phyloP scores from a whole-genome alignment of 352 stramenopile species.

The Phytophthora litchii region DNA sequence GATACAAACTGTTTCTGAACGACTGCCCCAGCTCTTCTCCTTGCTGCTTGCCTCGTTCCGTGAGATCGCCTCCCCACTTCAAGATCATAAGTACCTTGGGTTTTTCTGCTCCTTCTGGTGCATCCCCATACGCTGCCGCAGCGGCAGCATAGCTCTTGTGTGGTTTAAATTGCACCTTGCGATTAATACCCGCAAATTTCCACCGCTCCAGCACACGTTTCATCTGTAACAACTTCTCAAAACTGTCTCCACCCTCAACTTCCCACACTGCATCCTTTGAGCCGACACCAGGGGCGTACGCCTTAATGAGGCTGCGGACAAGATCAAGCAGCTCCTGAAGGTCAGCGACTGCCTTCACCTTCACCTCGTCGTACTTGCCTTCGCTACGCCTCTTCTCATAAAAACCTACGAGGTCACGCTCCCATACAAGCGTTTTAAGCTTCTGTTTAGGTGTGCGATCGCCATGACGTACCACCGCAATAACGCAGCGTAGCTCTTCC shows the following conservation, averaged over 20 bases:
- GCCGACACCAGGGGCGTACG: constrained; percentile 76
- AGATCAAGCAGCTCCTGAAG: constrained; percentile 85
- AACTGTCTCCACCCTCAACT: constrained; percentile 82
- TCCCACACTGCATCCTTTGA: constrained; percentile 89
- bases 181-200: constrained; percentile 97
- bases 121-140: constrained; percentile 28
- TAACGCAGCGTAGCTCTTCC: constrained; percentile 98
- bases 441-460: constrained; percentile 99
- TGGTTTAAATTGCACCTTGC: constrained; percentile 94
- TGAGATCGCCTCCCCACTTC: constrained; percentile 99
- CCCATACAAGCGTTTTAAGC: constrained; percentile 93
- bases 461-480: constrained; percentile 98
- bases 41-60: constrained; percentile 97
- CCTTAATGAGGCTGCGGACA: constrained; percentile 81
- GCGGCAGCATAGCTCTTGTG: constrained; percentile 57
- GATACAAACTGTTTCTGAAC: constrained; percentile 92
- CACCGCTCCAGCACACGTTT: constrained; percentile 96
- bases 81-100: constrained; percentile 98
- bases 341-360: constrained; percentile 83
- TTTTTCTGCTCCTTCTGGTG: constrained; percentile 44
- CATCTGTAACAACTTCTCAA: constrained; percentile 95
- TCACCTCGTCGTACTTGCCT: constrained; percentile 85
- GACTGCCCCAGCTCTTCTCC: constrained; percentile 93
- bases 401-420: constrained; percentile 85
- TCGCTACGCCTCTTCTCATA: constrained; percentile 74